Percentiles rank a stretch among this genome's conserved stretches.
These are phyloP conservation scores for Populus hybrid DNA, from an alignment of 441 rosid species.

Conservation along the genomic window DNA sequence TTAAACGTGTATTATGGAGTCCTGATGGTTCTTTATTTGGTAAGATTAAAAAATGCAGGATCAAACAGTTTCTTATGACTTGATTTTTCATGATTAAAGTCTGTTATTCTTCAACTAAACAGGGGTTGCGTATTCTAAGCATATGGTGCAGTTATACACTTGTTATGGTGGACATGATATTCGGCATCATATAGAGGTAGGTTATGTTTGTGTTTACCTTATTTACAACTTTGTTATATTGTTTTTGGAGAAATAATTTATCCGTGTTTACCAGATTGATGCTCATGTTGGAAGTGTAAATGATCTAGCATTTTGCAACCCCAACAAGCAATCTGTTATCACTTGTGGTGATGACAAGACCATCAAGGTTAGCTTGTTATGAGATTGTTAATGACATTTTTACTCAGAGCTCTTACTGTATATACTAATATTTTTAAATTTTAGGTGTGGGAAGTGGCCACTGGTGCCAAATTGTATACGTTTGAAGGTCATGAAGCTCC, in stretches of 20 bases:
- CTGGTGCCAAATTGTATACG: conserved; percentile 36
- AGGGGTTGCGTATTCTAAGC: conserved; percentile 86
- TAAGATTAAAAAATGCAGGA: conserved; percentile 18
- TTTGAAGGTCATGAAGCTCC: conserved; percentile 63
- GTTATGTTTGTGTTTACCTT: conserved; percentile 16
- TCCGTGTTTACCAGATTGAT: conserved; percentile 38
- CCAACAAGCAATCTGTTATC: conserved; percentile 39
- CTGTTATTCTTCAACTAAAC: conserved; percentile 16
- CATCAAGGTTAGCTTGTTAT: conserved; percentile 41
- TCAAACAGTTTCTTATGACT: background rate
- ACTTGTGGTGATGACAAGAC: conserved; percentile 71
- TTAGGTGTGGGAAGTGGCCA: conserved; percentile 57
- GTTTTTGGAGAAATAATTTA: background rate
- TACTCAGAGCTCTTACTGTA: background rate
- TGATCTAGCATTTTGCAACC: conserved; percentile 51
- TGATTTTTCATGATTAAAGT: background rate
- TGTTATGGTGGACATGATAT: conserved; percentile 63
- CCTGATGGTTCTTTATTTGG: conserved; percentile 84
- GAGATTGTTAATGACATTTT: background rate
- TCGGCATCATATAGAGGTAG: conserved; percentile 68
- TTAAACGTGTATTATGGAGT: conserved; percentile 83
- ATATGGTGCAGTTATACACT: conserved; percentile 72
- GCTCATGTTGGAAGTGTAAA: conserved; percentile 60
- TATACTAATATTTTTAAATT: conserved; percentile 5
- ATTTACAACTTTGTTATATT: background rate